Evolutionary conservation across 2,329 filamentous ascomycete genomes (phyloP), one percentile per base, ranked within the genome.

Genomic region (Colletotrichum cordylinicola): DNA sequence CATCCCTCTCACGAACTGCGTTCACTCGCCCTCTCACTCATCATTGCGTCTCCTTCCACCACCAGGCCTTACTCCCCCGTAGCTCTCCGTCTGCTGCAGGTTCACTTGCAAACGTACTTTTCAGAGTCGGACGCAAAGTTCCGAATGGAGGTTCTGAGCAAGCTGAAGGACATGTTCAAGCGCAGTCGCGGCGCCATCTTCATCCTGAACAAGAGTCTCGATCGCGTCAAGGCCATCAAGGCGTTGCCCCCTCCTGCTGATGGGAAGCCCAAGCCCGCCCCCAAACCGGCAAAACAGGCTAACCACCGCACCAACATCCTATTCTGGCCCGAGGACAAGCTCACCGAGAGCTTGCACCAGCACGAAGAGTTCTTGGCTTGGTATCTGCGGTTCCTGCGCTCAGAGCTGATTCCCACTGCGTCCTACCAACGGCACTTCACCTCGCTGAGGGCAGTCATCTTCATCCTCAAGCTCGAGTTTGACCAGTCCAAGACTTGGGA

Each of bases 371-470:
- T 98, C 80, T 79, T 98, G n/a, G 82, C 83, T 2, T 96, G 94
- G 92, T 98, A 96, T 81, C 80, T 95, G 2, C 81, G 85, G 2
- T 97, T 98, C 78, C 84, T 98, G 8, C 89, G 92, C 69, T 86
- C 87, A 48, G 96, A 98, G 80, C 86, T 99, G 27, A 90, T 92
- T 4, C 93, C 96, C 4, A 96, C 94, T 1, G 92, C 95, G 18
- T 97, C 96, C 13, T 99, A 98, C 81, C 96, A 98, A 82, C 91
- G 96, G 8, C 96, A 98, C 79, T 94, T 96, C 62, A 94, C 94
- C 3, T 92, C 95, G 3, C 84, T 98, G 7, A 95, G 93, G 80
- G 92, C 94, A 1, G 84, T 96, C 33, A 87, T 87, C 1, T 88
- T 93, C 68, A 86, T 96, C n/a, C 84, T 96, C 8, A 91, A 91